Conservation (phyloP, 345 rosid species). For the Lumnitzera littorea region DNA sequence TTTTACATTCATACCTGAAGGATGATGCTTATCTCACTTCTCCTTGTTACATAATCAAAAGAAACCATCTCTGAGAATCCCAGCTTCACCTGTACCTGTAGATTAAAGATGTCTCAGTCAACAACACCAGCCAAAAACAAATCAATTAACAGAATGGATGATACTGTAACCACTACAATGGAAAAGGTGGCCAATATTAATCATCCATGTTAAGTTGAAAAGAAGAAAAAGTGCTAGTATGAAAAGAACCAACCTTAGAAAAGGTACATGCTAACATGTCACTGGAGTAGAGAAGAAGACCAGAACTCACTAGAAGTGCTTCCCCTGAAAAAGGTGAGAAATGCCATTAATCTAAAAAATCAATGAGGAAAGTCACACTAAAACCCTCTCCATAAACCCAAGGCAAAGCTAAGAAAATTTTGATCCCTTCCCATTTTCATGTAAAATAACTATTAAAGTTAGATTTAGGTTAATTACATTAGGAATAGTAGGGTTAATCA, state of each 20-base stretch:
- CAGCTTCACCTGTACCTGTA: slow-evolving; percentile 41
- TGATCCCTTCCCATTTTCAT: too few species aligned
- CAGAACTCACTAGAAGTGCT: slow-evolving; percentile 67
- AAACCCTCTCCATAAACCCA: too few species aligned
- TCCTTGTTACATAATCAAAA: slow-evolving; percentile 43
- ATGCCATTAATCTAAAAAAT: too few species aligned
- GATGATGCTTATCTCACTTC: slow-evolving; percentile 74
- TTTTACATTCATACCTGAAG: slow-evolving; percentile 44
- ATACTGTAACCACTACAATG: too few species aligned
- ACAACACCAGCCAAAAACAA: slow-evolving; percentile 7
- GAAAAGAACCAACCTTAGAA: slow-evolving; percentile 48
- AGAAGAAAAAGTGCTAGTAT: neutral
- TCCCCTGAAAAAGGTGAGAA: slow-evolving; percentile 48
- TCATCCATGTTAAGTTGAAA: slow-evolving; percentile 1
- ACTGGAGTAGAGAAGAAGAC: slow-evolving; percentile 85
- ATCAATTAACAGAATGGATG: neutral
- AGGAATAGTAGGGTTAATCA: too few species aligned
- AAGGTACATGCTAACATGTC: slow-evolving; percentile 76
- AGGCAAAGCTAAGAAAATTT: too few species aligned
- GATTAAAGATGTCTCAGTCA: slow-evolving; percentile 12
- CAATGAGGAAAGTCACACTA: too few species aligned
- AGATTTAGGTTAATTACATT: too few species aligned
- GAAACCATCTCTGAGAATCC: slow-evolving; percentile 35
- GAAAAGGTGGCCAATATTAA: neutral
- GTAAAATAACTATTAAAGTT: too few species aligned